These are phyloP conservation scores for Aspergillus eucalypticola DNA, from an alignment of 2,329 filamentous ascomycete species.

Conservation along the genomic window DNA sequence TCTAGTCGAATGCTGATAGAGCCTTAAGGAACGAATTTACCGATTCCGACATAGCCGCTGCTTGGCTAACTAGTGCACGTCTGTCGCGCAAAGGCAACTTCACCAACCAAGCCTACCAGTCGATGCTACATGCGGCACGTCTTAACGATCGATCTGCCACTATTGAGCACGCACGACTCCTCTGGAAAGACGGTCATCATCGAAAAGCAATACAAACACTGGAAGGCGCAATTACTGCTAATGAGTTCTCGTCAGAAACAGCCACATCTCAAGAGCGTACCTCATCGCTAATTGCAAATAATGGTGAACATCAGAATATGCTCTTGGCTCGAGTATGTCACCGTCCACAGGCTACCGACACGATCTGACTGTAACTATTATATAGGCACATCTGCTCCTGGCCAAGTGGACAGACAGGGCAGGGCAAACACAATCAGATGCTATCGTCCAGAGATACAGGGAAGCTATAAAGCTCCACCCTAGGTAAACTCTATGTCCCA, in stretches of 20 bases:
- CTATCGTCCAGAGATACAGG: slow-evolving; percentile 79
- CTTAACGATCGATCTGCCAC: slow-evolving; percentile 84
- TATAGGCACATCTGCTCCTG: slow-evolving; percentile 75
- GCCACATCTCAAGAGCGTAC: slow-evolving; percentile 37
- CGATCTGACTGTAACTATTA: slow-evolving; percentile 10
- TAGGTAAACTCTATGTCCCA: slow-evolving; percentile 21
- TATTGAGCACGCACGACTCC: slow-evolving; percentile 87
- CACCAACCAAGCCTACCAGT: slow-evolving; percentile 86
- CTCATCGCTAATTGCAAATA: slow-evolving; percentile 41
- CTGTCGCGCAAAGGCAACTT: slow-evolving; percentile 84
- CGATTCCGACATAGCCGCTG: slow-evolving; percentile 72
- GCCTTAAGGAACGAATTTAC: slow-evolving; percentile 55
- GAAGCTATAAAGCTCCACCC: slow-evolving; percentile 59
- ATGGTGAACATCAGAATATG: slow-evolving; percentile 53
- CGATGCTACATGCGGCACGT: slow-evolving; percentile 82
- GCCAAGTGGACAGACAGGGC: slow-evolving; percentile 96
- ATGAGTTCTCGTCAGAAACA: slow-evolving; percentile 65
- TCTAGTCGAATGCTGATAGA: slow-evolving; percentile 27
- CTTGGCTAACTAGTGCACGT: slow-evolving; percentile 83
- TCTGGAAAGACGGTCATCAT: slow-evolving; percentile 92
- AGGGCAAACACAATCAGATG: slow-evolving; percentile 85
- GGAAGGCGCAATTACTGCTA: slow-evolving; percentile 78
- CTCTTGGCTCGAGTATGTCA: slow-evolving; percentile 45
- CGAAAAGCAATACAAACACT: slow-evolving; percentile 92
- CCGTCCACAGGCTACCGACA: background rate